Base-by-base conservation (phyloP, 768 basidiomycete species). In the Chiua virens region DNA sequence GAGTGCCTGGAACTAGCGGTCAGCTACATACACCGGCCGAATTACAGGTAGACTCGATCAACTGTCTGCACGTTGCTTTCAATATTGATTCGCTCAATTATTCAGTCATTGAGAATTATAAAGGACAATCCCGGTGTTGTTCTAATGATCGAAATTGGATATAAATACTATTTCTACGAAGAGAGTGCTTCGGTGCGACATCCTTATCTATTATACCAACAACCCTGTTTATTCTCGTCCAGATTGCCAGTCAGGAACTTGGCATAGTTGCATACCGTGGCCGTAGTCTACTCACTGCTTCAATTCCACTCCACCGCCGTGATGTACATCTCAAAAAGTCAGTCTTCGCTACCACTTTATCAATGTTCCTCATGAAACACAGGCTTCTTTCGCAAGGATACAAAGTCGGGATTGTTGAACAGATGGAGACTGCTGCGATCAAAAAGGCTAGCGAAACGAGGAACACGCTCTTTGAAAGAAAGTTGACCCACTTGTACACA, bases 341-440 rank as follows among this genome's bases (percentile, higher is more conserved):
- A 51, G 75, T 28, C 18, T 25, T 28, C 42, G 28, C 20, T 20
- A n/a, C 5, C n/a, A 15, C 17, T 5, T 22, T 25, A 20, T 18
- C 8, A 5, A 18, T 9, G 1, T 28, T 6, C 36, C 47, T 58
- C 5, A 58, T 21, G 20, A 8, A 23, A 17, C 37, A 13, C 27
- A 86, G 92, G 54, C 74, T 95, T 15, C 74, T 95, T 25, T 82
- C 88, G 5, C 79, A 80, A 51, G 92, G 92, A 0, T 75, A 91
- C 64, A 86, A 88, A 67, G 91, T 93, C 34, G 92, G 93, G 3
- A 79, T 95, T 25, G 85, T 92, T 2, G 76, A 82, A 21, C 93
- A 95, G 63, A 79, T 77, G 1, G 92, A 95, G 69, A 94, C 93
- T 0, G 89, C 92, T 17, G 92, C 92, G 0, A 75, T 95, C 43